A percentile compares a stretch with the other conserved stretches of the same genome.
Conservation (phyloP, 176 grass and related monocot genomes). For the Canna indica region DNA sequence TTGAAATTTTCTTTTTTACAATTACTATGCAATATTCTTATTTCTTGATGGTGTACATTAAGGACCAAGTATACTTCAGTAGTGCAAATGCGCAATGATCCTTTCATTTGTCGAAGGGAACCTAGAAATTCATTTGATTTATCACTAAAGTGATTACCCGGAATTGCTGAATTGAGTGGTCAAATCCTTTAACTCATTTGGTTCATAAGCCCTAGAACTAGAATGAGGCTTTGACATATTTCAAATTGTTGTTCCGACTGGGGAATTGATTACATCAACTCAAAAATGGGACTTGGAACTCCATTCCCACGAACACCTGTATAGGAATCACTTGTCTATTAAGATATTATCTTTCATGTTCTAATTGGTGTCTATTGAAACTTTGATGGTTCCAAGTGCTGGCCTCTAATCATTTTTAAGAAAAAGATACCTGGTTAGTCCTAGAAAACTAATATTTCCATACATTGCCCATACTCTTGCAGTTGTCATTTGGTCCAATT, state of each 20-base stretch:
- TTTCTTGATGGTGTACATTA: background rate
- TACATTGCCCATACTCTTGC: slow-evolving; percentile 1
- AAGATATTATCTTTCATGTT: no score
- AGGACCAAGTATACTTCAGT: no score
- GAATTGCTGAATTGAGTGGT: no score
- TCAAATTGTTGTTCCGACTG: background rate
- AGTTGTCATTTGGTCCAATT: slow-evolving; percentile 96
- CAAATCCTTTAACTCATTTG: no score
- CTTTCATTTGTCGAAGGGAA: no score
- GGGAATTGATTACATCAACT: background rate
- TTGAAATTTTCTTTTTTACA: background rate
- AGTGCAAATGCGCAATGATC: no score
- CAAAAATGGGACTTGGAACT: background rate
- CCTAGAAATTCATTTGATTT: no score
- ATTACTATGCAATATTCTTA: background rate
- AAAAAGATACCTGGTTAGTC: background rate
- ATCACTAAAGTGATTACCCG: no score
- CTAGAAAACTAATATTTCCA: background rate
- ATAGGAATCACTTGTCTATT: background rate
- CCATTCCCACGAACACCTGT: background rate
- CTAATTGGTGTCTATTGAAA: no score
- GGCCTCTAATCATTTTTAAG: background rate
- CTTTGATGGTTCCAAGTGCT: background rate
- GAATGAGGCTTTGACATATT: background rate
- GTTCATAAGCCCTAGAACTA: no score